Evolutionary conservation across 352 stramenopile genomes (phyloP).

Genomic region (Phytophthora macrochlamydospora): DNA sequence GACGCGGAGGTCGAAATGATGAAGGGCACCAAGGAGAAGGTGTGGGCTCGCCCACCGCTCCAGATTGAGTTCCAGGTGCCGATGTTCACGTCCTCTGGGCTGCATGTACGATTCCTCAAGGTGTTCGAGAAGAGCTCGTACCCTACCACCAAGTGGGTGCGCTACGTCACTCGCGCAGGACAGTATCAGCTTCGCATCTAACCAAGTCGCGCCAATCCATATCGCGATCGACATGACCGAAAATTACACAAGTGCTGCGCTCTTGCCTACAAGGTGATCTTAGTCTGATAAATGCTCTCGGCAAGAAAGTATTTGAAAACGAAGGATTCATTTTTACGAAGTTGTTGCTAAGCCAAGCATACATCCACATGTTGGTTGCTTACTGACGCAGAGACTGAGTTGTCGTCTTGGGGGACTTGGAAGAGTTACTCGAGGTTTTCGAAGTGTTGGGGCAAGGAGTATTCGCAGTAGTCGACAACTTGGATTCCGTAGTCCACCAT

Average conservation of each 20-base stretch:
- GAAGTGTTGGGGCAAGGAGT: slow-evolving; percentile 3
- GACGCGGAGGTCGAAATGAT: slow-evolving; percentile 97
- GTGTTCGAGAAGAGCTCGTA: slow-evolving; percentile 99
- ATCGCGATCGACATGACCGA: background rate
- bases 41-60: slow-evolving; percentile 96
- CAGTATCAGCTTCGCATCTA: slow-evolving; percentile 98
- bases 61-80: slow-evolving; percentile 98
- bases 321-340: background rate
- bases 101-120: slow-evolving; percentile 98
- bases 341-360: no score
- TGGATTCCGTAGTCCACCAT: slow-evolving; percentile 1
- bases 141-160: slow-evolving; percentile 98
- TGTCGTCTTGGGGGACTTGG: background rate
- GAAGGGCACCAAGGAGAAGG: slow-evolving; percentile 95
- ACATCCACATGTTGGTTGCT: background rate
- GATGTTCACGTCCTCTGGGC: slow-evolving; percentile 98
- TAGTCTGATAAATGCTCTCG: background rate
- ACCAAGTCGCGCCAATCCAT: background rate
- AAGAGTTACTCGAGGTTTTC: background rate
- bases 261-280: background rate
- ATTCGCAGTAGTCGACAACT: background rate
- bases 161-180: slow-evolving; percentile 97
- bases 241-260: background rate
- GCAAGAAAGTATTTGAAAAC: background rate
- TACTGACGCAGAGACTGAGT: slow-evolving; percentile 1